A percentile compares a stretch with the other conserved stretches of the same genome.
phyloP scores from a whole-genome alignment of 2,329 filamentous ascomycete genomes.

The Thermothelomyces thermophilus region DNA sequence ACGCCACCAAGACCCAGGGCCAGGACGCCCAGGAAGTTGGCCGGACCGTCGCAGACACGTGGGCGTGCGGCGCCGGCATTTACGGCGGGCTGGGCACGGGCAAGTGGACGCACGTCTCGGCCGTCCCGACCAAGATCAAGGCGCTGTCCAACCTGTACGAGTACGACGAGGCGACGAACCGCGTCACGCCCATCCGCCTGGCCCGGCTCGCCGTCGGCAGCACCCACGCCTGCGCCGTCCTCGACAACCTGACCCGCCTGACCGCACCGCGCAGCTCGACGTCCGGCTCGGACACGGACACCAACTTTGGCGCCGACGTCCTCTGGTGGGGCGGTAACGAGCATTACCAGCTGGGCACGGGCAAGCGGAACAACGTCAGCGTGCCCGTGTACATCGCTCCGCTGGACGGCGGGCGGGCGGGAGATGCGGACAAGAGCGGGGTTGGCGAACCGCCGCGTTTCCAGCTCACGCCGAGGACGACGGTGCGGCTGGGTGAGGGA shows the following conservation, averaged over 20 bases:
- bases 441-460: constrained; percentile 64
- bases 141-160: constrained; percentile 76
- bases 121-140: constrained; percentile 72
- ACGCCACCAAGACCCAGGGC: constrained; percentile 56
- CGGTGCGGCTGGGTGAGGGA: constrained; percentile 54
- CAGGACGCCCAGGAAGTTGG: constrained; percentile 32
- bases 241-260: constrained; percentile 72
- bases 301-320: constrained; percentile 82
- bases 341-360: constrained; percentile 85
- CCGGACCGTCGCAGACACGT: constrained; percentile 65
- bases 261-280: constrained; percentile 45
- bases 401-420: constrained; percentile 51
- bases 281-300: constrained; percentile 52
- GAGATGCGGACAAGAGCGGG: constrained; percentile 53
- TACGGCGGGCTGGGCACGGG: constrained; percentile 77
- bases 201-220: constrained; percentile 66
- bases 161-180: constrained; percentile 68
- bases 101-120: constrained; percentile 81
- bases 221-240: constrained; percentile 74
- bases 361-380: constrained; percentile 74
- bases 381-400: constrained; percentile 73
- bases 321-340: constrained; percentile 96
- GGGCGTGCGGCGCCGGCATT: constrained; percentile 82
- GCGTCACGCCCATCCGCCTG: constrained; percentile 70
- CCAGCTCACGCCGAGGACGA: constrained; percentile 71